phyloP scores from a whole-genome alignment of 2,329 filamentous ascomycete species.

The Ceratocystis ficicola region DNA sequence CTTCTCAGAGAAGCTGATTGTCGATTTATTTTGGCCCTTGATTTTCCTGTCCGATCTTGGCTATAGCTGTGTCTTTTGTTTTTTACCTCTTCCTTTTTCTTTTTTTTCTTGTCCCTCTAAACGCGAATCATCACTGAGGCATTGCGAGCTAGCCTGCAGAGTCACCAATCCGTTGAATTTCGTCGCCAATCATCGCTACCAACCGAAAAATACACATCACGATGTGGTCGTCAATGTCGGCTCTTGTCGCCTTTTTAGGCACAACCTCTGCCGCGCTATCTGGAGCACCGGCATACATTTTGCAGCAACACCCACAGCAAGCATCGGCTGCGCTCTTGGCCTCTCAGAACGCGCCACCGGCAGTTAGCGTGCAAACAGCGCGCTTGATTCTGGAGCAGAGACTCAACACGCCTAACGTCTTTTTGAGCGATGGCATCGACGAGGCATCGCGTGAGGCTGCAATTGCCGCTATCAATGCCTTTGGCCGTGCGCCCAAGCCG shows the following conservation, averaged over 20 bases:
- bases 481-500: constrained; percentile 19
- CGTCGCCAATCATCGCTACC: not conserved
- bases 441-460: constrained; percentile 18
- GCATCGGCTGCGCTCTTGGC: not conserved
- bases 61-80: not conserved
- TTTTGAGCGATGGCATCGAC: constrained; percentile 18
- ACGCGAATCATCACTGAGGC: not conserved
- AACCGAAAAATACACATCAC: not conserved
- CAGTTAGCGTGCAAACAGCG: constrained; percentile 17
- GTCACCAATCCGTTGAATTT: not conserved
- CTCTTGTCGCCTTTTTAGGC: constrained; percentile 18
- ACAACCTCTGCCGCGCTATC: constrained; percentile 16
- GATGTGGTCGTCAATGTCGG: constrained; percentile 19
- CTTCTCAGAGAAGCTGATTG: not conserved
- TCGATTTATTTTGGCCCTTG: constrained; percentile 1
- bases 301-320: constrained; percentile 10
- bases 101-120: not conserved
- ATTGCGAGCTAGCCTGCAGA: not conserved
- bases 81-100: not conserved
- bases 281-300: constrained; percentile 19
- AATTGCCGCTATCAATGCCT: constrained; percentile 20
- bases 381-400: constrained; percentile 21
- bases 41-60: not conserved
- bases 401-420: constrained; percentile 22
- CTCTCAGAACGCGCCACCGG: constrained; percentile 2